These are phyloP conservation scores for Vaccinium vitisidaea DNA, from an alignment of 148 eudicot genomes.

Conservation along the genomic window DNA sequence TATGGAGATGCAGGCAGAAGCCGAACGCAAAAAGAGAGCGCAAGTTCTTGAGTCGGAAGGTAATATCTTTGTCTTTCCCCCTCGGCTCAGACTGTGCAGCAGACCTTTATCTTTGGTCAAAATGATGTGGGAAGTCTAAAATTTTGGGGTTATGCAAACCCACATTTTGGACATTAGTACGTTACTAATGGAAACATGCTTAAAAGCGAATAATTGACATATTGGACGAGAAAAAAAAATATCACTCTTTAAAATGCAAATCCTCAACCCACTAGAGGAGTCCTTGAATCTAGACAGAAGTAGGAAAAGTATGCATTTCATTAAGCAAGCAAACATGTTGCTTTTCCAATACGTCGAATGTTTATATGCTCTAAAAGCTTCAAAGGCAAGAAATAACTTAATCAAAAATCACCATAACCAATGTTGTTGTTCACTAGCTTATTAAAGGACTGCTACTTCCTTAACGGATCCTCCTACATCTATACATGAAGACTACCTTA, in stretches of 20 bases:
- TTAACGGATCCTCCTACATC: background rate
- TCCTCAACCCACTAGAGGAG: background rate
- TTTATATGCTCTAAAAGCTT: conserved; percentile 2
- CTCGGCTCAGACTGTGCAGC: background rate
- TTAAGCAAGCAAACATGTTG: background rate
- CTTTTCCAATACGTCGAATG: background rate
- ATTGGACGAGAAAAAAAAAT: background rate
- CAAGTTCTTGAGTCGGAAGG: conserved; percentile 94
- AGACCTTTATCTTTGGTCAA: background rate
- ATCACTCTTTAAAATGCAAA: background rate
- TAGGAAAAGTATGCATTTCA: background rate
- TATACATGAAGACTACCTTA: background rate
- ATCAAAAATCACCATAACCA: background rate
- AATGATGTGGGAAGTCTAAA: background rate
- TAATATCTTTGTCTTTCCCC: conserved; percentile 22
- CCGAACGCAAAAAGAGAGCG: conserved; percentile 95
- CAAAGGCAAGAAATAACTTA: background rate
- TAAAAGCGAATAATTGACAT: background rate
- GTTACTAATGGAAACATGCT: background rate
- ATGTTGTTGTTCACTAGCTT: background rate
- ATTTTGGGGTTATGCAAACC: background rate
- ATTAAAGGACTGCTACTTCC: background rate
- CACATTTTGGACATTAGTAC: background rate
- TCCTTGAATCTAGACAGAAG: background rate
- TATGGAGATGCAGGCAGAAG: conserved; percentile 99